These are phyloP conservation scores for Thalassiosira exigua DNA, from an alignment of 352 stramenopile genomes.

Conservation along the genomic window DNA sequence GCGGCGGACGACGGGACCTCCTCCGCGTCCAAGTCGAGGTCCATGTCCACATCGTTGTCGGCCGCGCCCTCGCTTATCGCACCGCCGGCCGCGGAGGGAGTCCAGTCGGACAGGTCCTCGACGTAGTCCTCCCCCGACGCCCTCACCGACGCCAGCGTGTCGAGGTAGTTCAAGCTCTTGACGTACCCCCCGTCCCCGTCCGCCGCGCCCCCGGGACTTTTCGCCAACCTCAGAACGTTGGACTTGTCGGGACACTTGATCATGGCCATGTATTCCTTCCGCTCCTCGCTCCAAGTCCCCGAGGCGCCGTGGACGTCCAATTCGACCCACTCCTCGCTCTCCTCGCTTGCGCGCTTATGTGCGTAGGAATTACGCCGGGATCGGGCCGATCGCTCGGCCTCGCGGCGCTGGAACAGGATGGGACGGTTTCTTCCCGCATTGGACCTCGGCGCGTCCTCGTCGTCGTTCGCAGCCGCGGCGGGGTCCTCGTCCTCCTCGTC, in stretches of 20 bases:
- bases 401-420: constrained; percentile 75
- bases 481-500: constrained; percentile 38
- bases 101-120: constrained; percentile 44
- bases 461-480: constrained; percentile 5
- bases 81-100: constrained; percentile 8
- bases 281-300: constrained; percentile 14
- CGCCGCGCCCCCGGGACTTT: constrained; percentile 17
- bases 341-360: constrained; percentile 73
- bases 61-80: background rate
- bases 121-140: constrained; percentile 9
- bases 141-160: constrained; percentile 13
- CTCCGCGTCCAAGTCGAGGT: background rate
- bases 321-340: constrained; percentile 74
- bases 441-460: constrained; percentile 22
- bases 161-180: constrained; percentile 77
- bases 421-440: constrained; percentile 12
- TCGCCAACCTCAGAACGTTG: constrained; percentile 20
- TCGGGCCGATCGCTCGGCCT: constrained; percentile 66
- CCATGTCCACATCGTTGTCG: constrained; percentile 7
- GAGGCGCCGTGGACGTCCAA: constrained; percentile 58
- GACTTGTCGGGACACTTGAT: constrained; percentile 23
- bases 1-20: background rate
- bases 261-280: constrained; percentile 28
- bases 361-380: constrained; percentile 70
- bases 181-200: constrained; percentile 52